Conservation (phyloP, 345 rosid genomes). For the Heritiera littoralis region DNA sequence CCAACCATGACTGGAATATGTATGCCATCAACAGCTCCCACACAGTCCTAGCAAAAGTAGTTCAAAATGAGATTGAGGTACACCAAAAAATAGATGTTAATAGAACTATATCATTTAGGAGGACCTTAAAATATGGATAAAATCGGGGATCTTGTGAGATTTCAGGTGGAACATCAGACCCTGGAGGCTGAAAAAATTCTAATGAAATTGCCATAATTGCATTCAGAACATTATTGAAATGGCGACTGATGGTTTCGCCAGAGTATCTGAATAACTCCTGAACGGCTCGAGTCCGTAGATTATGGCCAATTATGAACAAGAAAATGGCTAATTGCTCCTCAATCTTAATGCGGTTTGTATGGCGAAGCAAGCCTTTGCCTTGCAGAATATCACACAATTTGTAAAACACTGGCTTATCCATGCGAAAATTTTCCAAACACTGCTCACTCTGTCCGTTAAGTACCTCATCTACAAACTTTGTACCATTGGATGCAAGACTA, state of each 20-base stretch:
- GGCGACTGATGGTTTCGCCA: slow-evolving; percentile 93
- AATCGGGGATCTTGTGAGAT: slow-evolving; percentile 51
- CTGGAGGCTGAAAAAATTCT: slow-evolving; percentile 68
- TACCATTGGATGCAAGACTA: slow-evolving; percentile 42
- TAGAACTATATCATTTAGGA: background rate
- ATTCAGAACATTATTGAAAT: slow-evolving; percentile 87
- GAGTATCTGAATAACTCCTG: slow-evolving; percentile 77
- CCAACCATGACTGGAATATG: slow-evolving; percentile 90
- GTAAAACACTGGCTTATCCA: slow-evolving; percentile 84
- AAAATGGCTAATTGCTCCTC: slow-evolving; percentile 92
- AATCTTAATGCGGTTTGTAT: slow-evolving; percentile 82
- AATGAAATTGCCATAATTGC: slow-evolving; percentile 70
- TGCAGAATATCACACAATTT: slow-evolving; percentile 79
- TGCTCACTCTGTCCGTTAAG: slow-evolving; percentile 62
- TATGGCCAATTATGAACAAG: slow-evolving; percentile 81
- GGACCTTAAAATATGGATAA: slow-evolving; percentile 79
- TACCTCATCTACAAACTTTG: slow-evolving; percentile 78
- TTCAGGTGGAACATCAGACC: slow-evolving; percentile 50
- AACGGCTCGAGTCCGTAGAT: slow-evolving; percentile 83
- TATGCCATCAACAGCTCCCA: slow-evolving; percentile 82
- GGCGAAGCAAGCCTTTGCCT: slow-evolving; percentile 74
- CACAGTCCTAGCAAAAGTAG: slow-evolving; percentile 55
- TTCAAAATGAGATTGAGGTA: slow-evolving; percentile 21
- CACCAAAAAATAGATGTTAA: background rate
- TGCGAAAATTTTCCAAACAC: slow-evolving; percentile 80